Evolutionary conservation across 164 flowering plant species (phyloP).

Genomic region (Akebia trifoliata): DNA sequence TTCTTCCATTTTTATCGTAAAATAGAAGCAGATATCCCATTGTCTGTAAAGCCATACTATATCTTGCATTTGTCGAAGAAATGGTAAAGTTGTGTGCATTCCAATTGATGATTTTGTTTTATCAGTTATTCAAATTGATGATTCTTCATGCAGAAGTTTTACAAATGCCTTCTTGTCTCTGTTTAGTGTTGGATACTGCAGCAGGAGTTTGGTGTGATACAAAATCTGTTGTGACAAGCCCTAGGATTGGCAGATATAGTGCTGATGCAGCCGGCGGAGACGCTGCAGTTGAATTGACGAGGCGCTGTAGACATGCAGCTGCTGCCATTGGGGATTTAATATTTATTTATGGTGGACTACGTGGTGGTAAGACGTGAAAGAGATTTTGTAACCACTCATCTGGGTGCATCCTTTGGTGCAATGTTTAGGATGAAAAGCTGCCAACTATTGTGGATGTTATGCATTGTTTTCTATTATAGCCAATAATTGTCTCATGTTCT

Average conservation of each 20-base stretch:
- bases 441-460: not conserved
- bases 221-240: slow-evolving; percentile 92
- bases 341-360: slow-evolving; percentile 94
- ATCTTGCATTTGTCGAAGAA: too few relatives aligned
- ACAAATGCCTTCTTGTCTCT: slow-evolving; percentile 14
- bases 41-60: too few relatives aligned
- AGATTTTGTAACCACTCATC: not conserved
- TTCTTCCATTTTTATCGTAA: too few relatives aligned
- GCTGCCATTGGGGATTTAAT: slow-evolving; percentile 96
- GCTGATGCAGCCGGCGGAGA: slow-evolving; percentile 99
- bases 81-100: not conserved
- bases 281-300: slow-evolving; percentile 92
- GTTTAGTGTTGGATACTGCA: slow-evolving; percentile 93
- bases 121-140: not conserved
- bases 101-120: too few relatives aligned
- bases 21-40: too few relatives aligned
- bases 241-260: slow-evolving; percentile 93
- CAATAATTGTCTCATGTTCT: not conserved
- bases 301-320: slow-evolving; percentile 99
- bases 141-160: not conserved
- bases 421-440: not conserved
- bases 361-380: slow-evolving; percentile 76
- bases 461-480: not conserved
- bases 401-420: not conserved
- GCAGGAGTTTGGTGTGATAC: slow-evolving; percentile 99